Evolutionary conservation across 257 asterid genomes (phyloP), one percentile per base, ranked within the genome.

Genomic region (Mentha longifolia): DNA sequence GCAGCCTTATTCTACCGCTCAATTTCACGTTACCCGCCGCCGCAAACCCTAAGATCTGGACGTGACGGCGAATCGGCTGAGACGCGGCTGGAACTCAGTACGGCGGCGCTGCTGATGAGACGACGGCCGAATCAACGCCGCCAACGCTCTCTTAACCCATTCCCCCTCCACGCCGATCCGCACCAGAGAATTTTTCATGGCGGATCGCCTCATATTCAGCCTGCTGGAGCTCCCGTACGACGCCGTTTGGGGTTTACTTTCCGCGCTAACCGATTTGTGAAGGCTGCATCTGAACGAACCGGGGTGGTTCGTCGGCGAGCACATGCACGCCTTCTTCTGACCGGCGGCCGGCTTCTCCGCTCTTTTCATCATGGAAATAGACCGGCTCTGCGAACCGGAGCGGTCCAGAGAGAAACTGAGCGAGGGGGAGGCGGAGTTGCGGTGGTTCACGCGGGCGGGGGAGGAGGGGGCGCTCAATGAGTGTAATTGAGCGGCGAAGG

Each of bases 261-360:
- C 54, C 42, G 70, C 39, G 39, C 9, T 8, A 22, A 13, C 47
- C 25, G 70, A 9, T 50, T 84, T 88, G 67, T 88, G 95, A 33
- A 84, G 71, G 63, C 91, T 79, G 80, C 95, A 85, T 41, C 95
- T 74, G 77, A 88, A 88, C 61, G 95, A 88, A 10, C 95, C 95
- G 6, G 95, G 91, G 77, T 88, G 95, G 52, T 72, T 88, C 0
- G 91, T 85, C 8, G 91, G 95, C 7, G 95, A 83, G 71, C 95
- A 88, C 91, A 78, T 74, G 43, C 95, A 88, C 39, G 86, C 61
- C 74, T 77, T 61, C 82, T 70, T 87, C 81, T 35, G 80, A 51
- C 31, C 55, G 66, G 41, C 14, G 1, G 68, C 73, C n/a, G 70
- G 28, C 28, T 77, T 74, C 10, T 35, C 75, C 9, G 14, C 60